Percentiles rank a stretch among this genome's conserved stretches.
phyloP scores from a whole-genome alignment of 2,329 filamentous ascomycete species.

The Thielaviopsis populi region DNA sequence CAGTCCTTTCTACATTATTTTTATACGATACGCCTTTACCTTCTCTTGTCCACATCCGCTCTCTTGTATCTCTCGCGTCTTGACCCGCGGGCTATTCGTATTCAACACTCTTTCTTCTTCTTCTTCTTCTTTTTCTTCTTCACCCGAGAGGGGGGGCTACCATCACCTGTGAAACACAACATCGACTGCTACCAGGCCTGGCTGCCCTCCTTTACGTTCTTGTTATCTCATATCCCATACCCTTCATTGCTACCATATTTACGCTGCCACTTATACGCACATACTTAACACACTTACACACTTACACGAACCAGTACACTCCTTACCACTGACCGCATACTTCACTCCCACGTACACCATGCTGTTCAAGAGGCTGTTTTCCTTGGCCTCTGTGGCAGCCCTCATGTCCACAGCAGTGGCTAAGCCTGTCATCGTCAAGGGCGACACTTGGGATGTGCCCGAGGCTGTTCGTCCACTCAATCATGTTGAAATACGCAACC shows the following conservation, averaged over 20 bases:
- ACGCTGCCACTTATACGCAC: background rate
- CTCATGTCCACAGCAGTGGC: conserved; percentile 10
- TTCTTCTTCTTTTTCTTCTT: background rate
- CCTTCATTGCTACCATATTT: background rate
- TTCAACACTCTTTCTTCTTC: background rate
- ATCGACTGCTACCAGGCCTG: background rate
- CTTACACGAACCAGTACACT: too few species aligned
- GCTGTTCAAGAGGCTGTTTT: background rate
- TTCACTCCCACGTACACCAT: background rate
- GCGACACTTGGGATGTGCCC: conserved; percentile 10
- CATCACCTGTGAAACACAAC: background rate
- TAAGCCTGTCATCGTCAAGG: conserved; percentile 5
- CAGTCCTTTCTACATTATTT: background rate
- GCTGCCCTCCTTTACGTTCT: background rate
- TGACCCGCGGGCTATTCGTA: background rate
- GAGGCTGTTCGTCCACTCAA: conserved; percentile 14
- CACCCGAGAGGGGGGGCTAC: background rate
- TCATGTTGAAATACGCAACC: conserved; percentile 13
- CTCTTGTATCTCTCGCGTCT: background rate
- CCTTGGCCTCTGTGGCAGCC: background rate
- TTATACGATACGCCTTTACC: background rate
- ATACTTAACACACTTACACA: background rate
- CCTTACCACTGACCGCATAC: background rate
- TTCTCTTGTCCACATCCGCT: background rate
- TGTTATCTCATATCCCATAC: background rate